Evolutionary conservation across 352 stramenopile genomes (phyloP).

Genomic region (Phytophthora brassicae): DNA sequence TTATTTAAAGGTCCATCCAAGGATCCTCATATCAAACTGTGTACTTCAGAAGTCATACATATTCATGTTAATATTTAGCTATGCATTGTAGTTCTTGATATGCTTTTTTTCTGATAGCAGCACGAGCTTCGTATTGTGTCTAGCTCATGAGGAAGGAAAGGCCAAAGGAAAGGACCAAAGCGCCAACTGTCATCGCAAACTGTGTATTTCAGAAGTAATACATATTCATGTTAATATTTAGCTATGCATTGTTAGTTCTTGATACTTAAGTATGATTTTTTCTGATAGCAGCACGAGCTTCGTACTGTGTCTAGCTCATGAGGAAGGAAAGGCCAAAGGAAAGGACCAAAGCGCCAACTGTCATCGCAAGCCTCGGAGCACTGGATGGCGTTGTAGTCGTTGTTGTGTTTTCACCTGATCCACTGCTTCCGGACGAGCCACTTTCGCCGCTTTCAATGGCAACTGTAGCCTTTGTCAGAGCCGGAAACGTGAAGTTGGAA

Average conservation of each 20-base stretch:
- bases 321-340: slow-evolving; percentile 19
- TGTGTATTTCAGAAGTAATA: background rate
- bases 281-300: background rate
- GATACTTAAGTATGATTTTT: no score
- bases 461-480: slow-evolving; percentile 23
- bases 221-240: no score
- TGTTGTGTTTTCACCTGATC: slow-evolving; percentile 7
- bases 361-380: slow-evolving; percentile 3
- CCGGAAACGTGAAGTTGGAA: slow-evolving; percentile 11
- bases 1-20: no score
- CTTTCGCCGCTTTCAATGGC: background rate
- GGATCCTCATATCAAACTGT: no score
- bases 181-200: slow-evolving; percentile 8
- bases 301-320: slow-evolving; percentile 9
- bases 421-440: slow-evolving; percentile 8
- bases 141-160: slow-evolving; percentile 23
- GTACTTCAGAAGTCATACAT: background rate
- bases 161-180: slow-evolving; percentile 11
- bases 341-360: slow-evolving; percentile 7
- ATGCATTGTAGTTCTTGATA: no score
- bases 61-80: no score
- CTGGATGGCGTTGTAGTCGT: background rate
- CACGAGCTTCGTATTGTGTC: background rate
- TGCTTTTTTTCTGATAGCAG: no score
- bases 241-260: no score